Evolutionary conservation across 2,329 filamentous ascomycete genomes (phyloP).

Genomic region (Microdochium trichocladiopsis): DNA sequence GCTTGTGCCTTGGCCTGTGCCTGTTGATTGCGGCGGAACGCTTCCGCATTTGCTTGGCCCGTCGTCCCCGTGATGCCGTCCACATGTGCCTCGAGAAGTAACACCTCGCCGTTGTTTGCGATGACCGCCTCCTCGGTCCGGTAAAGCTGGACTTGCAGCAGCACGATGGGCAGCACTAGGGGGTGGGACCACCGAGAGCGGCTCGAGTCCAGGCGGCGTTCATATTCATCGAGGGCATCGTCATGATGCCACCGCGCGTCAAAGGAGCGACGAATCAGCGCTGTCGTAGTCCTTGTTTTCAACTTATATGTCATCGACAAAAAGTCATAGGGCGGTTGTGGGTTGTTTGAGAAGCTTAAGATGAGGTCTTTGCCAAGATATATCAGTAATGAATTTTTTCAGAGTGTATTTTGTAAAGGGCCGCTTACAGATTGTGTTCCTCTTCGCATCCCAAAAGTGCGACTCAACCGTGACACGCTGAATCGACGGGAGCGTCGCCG

Average conservation of each 20-base stretch:
- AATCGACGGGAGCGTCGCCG: slow-evolving; percentile 16
- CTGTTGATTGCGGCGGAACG: slow-evolving; percentile 7
- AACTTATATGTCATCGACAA: slow-evolving; percentile 37
- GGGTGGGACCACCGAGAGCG: slow-evolving; percentile 37
- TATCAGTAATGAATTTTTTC: slow-evolving; percentile 5
- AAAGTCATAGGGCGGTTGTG: slow-evolving; percentile 37
- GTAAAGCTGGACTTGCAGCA: slow-evolving; percentile 38
- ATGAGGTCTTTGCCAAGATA: slow-evolving; percentile 25
- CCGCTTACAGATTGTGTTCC: slow-evolving; percentile 17
- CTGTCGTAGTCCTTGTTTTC: slow-evolving; percentile 27
- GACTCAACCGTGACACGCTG: slow-evolving; percentile 19
- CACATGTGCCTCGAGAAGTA: slow-evolving; percentile 32
- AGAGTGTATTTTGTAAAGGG: background rate
- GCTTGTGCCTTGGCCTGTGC: background rate
- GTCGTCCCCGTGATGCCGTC: slow-evolving; percentile 31
- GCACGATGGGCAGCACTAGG: slow-evolving; percentile 34
- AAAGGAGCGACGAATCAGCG: slow-evolving; percentile 35
- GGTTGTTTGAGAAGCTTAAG: slow-evolving; percentile 35
- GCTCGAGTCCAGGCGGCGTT: slow-evolving; percentile 35
- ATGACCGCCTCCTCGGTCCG: slow-evolving; percentile 35
- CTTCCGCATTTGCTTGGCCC: slow-evolving; percentile 14
- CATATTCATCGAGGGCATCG: slow-evolving; percentile 37
- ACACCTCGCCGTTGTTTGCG: slow-evolving; percentile 34
- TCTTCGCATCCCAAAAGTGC: slow-evolving; percentile 19
- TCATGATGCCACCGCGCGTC: slow-evolving; percentile 31